Percentiles rank a stretch among this genome's conserved stretches.
phyloP scores from a whole-genome alignment of 345 rosid species.

The Microcos paniculata region DNA sequence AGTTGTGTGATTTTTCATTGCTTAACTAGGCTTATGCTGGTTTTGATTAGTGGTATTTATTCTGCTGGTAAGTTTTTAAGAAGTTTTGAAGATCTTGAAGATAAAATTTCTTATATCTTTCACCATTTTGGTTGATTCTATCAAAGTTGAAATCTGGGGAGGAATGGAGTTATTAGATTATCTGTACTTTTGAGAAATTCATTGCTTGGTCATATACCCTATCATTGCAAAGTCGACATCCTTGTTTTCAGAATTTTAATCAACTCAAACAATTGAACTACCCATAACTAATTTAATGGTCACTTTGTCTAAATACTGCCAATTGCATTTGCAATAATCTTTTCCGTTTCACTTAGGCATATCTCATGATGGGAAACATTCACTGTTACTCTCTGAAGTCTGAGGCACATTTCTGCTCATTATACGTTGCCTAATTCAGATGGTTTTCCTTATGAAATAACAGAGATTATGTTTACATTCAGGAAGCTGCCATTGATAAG shows the following conservation, averaged over 20 bases:
- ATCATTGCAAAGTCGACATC: background rate
- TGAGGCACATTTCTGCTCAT: background rate
- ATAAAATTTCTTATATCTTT: background rate
- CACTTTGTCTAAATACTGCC: background rate
- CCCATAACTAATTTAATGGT: background rate
- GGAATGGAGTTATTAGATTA: too few relatives aligned
- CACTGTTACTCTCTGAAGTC: background rate
- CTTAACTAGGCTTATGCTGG: background rate
- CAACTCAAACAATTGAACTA: background rate
- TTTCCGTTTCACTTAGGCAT: background rate
- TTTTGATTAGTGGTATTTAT: background rate
- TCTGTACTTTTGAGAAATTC: background rate
- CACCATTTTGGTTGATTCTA: background rate
- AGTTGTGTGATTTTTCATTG: slow-evolving; percentile 3
- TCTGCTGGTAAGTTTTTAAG: background rate
- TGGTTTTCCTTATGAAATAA: background rate
- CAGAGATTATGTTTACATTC: slow-evolving; percentile 22
- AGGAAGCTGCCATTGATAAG: slow-evolving; percentile 83
- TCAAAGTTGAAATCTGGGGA: too few relatives aligned
- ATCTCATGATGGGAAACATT: background rate
- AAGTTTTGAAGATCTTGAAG: background rate
- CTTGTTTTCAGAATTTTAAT: background rate
- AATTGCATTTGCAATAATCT: background rate
- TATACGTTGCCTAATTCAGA: background rate
- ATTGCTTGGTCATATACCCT: background rate